Conservation (phyloP, 2,329 filamentous ascomycete species). For the Erysiphe pulchra region DNA sequence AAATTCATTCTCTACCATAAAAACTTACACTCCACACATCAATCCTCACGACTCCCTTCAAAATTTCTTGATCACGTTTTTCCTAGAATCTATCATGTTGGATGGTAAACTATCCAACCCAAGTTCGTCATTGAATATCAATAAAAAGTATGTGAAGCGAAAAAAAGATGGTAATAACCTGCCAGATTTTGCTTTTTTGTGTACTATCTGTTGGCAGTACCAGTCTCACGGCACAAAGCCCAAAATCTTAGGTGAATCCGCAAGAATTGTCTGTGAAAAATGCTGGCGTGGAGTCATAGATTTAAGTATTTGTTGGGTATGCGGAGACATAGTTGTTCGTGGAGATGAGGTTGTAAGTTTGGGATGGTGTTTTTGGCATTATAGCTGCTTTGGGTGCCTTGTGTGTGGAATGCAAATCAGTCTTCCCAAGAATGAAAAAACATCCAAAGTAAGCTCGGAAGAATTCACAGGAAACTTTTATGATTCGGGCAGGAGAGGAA, state of each 20-base stretch:
- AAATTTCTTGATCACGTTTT: too few relatives aligned
- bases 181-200: slow-evolving; percentile 19
- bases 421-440: slow-evolving; percentile 5
- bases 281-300: slow-evolving; percentile 24
- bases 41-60: too few relatives aligned
- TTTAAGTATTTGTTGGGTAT: slow-evolving; percentile 30
- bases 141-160: too few relatives aligned
- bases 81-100: too few relatives aligned
- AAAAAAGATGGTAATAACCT: neutral
- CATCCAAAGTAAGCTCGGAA: neutral
- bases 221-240: slow-evolving; percentile 13
- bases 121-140: too few relatives aligned
- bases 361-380: slow-evolving; percentile 36
- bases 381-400: slow-evolving; percentile 28
- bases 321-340: slow-evolving; percentile 26
- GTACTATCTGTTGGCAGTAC: slow-evolving; percentile 28
- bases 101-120: too few relatives aligned
- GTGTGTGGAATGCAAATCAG: slow-evolving; percentile 20
- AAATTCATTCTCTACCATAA: too few relatives aligned
- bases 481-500: slow-evolving; percentile 6
- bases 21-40: too few relatives aligned
- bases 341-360: slow-evolving; percentile 29
- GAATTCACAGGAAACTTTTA: slow-evolving; percentile 1
- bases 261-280: slow-evolving; percentile 21
- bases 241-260: slow-evolving; percentile 19